phyloP scores from a whole-genome alignment of 345 rosid species.

The Citrus trifoliata region DNA sequence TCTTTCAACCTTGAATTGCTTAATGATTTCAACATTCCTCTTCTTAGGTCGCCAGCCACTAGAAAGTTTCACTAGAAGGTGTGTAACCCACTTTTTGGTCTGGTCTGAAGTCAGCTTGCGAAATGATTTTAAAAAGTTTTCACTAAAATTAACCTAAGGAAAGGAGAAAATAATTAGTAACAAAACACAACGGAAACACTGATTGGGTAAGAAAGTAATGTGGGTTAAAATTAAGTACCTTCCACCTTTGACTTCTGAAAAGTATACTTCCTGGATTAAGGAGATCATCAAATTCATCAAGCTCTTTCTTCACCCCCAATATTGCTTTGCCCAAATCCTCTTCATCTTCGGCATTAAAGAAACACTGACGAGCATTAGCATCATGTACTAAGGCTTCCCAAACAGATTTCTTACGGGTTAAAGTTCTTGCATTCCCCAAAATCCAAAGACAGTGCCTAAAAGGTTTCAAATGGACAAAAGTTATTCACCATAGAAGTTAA shows the following conservation, averaged over 20 bases:
- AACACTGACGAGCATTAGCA: constrained; percentile 40
- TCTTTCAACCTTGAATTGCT: constrained; percentile 39
- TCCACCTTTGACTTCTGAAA: constrained; percentile 44
- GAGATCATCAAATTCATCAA: constrained; percentile 38
- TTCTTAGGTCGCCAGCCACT: constrained; percentile 55
- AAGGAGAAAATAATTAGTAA: neutral
- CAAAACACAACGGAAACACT: constrained; percentile 15
- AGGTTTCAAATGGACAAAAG: neutral
- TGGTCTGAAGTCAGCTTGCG: constrained; percentile 29
- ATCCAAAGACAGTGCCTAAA: constrained; percentile 55
- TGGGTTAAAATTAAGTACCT: constrained; percentile 24
- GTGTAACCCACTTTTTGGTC: constrained; percentile 22
- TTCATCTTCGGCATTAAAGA: constrained; percentile 43
- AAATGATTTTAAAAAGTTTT: constrained; percentile 47
- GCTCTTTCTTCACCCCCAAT: constrained; percentile 34
- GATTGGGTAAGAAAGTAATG: neutral
- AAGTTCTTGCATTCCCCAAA: constrained; percentile 42
- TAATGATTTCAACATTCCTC: constrained; percentile 34
- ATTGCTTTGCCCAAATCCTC: constrained; percentile 31
- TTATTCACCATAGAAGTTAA: neutral
- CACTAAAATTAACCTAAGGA: constrained; percentile 48
- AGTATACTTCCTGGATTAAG: constrained; percentile 27
- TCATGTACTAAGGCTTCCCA: constrained; percentile 37
- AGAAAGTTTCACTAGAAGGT: constrained; percentile 32
- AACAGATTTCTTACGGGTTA: constrained; percentile 26